phyloP scores from a whole-genome alignment of 495 filamentous ascomycete species.

The Penicillium canescens region DNA sequence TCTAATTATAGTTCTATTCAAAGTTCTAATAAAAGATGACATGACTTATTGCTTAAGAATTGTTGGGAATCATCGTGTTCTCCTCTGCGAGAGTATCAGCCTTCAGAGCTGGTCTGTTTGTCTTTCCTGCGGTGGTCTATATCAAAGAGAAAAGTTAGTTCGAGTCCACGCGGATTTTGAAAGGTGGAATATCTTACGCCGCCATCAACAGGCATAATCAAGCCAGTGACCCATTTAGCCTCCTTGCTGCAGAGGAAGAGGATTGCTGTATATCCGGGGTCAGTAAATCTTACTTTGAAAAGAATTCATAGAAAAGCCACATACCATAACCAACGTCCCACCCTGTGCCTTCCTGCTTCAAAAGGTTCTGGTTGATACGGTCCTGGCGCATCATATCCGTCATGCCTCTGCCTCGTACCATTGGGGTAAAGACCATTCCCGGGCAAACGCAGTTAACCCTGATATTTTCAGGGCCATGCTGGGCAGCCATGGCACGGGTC shows the following conservation, averaged over 20 bases:
- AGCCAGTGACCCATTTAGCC: conserved; percentile 45
- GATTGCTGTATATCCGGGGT: background rate
- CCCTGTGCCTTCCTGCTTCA: conserved; percentile 3
- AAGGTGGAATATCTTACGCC: conserved; percentile 1
- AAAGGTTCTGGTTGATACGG: conserved; percentile 9
- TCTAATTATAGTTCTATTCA: background rate
- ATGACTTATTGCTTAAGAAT: background rate
- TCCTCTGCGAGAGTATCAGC: conserved; percentile 4
- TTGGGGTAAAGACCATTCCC: conserved; percentile 20
- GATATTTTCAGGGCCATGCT: too few relatives aligned
- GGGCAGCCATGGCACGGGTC: too few relatives aligned
- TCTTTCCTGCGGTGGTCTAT: conserved; percentile 10
- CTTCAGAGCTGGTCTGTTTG: conserved; percentile 8
- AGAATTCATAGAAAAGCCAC: background rate
- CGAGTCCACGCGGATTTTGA: background rate
- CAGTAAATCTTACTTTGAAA: background rate
- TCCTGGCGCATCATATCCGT: conserved; percentile 11
- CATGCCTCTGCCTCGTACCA: conserved; percentile 10
- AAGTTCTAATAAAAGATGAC: background rate
- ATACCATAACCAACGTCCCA: conserved; percentile 6
- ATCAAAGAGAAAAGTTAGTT: background rate
- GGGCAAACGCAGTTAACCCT: conserved; percentile 55
- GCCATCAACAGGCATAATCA: conserved; percentile 38
- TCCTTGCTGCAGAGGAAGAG: conserved; percentile 38
- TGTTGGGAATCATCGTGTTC: conserved; percentile 7